Base-by-base conservation (phyloP, 345 rosid species). In the Conringia planisiliqua region DNA sequence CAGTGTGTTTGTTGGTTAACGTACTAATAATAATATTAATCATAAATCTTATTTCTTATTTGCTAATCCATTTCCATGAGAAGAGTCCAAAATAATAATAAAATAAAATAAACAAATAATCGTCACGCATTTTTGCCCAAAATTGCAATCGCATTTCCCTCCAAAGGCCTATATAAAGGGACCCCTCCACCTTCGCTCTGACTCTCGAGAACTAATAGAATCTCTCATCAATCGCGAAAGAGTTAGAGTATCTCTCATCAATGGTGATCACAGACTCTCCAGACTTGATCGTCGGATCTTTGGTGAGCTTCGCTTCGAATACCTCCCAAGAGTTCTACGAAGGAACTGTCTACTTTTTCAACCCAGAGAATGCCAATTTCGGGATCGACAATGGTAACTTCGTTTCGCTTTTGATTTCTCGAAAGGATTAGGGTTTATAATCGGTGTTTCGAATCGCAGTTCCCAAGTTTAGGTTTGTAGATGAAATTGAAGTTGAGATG, bases 71-170 rank as follows among this genome's bases (percentile, higher is more conserved):
- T n/a, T n/a, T n/a, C n/a, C n/a, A n/a, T 22, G 24, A 22, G 30
- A 29, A 29, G 30, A 29, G n/a, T n/a, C n/a, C n/a, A n/a, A n/a
- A n/a, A n/a, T n/a, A n/a, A n/a, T n/a, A n/a, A n/a, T n/a, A n/a
- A n/a, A n/a, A n/a, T n/a, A n/a, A n/a, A n/a, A n/a, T n/a, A n/a
- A n/a, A n/a, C n/a, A n/a, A n/a, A n/a, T n/a, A n/a, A n/a, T n/a
- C n/a, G n/a, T n/a, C n/a, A n/a, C n/a, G n/a, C n/a, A n/a, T n/a
- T n/a, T n/a, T n/a, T n/a, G n/a, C n/a, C n/a, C n/a, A n/a, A n/a
- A 14, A 29, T 29, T 55, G 20, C 62, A 65, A 47, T 65, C 11
- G 16, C 58, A 33, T 65, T 65, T 65, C 58, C 70, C 70, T 65
- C 71, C 71, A 33, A 66, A 4, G 44, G 32, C 22, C 22, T 48